phyloP scores from a whole-genome alignment of 2,329 filamentous ascomycete genomes.

The Phyllosticta paracitricarpa region DNA sequence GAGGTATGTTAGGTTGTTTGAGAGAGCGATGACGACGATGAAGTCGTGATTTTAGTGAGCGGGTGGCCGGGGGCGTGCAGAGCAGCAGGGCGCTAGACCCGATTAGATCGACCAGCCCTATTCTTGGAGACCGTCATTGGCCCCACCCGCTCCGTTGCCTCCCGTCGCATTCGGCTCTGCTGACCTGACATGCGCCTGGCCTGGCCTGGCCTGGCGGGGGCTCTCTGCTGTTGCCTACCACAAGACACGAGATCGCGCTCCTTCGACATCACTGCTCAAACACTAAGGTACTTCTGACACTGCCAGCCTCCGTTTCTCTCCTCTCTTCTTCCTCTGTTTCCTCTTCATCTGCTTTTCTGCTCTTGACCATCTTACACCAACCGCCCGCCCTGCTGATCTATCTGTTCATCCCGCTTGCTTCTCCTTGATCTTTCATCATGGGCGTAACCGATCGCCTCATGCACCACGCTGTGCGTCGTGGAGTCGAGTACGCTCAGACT shows the following conservation, averaged over 20 bases:
- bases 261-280: not conserved
- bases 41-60: not conserved
- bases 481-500: slow-evolving; percentile 12
- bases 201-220: not conserved
- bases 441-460: slow-evolving; percentile 13
- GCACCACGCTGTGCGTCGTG: slow-evolving; percentile 22
- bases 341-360: not conserved
- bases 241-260: not conserved
- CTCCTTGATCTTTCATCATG: slow-evolving; percentile 13
- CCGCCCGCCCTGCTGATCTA: not conserved
- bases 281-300: not conserved
- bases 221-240: slow-evolving; percentile 5
- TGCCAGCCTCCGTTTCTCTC: not conserved
- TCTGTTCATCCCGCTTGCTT: not conserved
- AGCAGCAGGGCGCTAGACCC: not conserved
- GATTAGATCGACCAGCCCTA: not conserved
- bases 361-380: not conserved
- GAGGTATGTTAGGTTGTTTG: not conserved
- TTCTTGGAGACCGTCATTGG: not conserved
- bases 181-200: not conserved
- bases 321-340: not conserved
- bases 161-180: not conserved
- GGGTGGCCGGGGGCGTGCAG: not conserved
- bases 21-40: not conserved
- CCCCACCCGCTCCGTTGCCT: not conserved